Evolutionary conservation across 139 green algal genomes (phyloP).

Genomic region (Monoraphidium neglectum): DNA sequence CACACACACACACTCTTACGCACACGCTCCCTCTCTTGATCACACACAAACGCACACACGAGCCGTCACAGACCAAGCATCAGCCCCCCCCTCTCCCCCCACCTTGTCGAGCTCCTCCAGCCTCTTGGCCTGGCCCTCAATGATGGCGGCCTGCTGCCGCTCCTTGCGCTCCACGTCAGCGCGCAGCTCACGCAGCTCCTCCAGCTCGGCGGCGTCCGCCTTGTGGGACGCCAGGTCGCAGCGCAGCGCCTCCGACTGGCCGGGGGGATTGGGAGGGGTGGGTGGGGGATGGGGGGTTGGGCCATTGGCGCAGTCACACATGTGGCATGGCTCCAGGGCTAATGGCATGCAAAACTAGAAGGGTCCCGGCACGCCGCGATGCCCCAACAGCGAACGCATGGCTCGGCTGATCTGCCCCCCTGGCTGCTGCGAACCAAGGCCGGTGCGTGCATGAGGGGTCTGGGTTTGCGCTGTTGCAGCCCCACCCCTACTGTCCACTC

Average conservation of each 20-base stretch:
- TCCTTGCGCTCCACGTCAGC: conserved; percentile 90
- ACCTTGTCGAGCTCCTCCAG: too few relatives aligned
- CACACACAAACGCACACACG: conserved; percentile 85
- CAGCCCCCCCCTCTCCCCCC: too few relatives aligned
- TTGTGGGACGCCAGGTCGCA: conserved; percentile 32
- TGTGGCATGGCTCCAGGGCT: too few relatives aligned
- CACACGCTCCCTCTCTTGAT: conserved; percentile 51
- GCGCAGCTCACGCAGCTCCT: conserved; percentile 93
- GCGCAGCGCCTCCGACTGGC: conserved; percentile 29
- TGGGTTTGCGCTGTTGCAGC: neutral
- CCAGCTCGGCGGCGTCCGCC: conserved; percentile 77
- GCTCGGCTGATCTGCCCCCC: too few relatives aligned
- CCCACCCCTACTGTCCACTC: too few relatives aligned
- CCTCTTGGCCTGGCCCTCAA: conserved; percentile 68
- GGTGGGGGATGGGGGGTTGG: neutral
- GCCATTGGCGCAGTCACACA: too few relatives aligned
- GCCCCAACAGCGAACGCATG: too few relatives aligned
- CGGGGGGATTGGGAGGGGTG: neutral
- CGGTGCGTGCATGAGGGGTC: neutral
- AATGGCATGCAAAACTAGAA: too few relatives aligned
- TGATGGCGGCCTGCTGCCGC: conserved; percentile 84
- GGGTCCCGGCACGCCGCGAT: too few relatives aligned
- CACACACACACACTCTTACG: too few relatives aligned
- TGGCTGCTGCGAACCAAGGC: too few relatives aligned
- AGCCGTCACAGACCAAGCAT: conserved; percentile 95